Evolutionary conservation across 2,329 filamentous ascomycete species (phyloP).

Genomic region (Byssochlamys sp.): DNA sequence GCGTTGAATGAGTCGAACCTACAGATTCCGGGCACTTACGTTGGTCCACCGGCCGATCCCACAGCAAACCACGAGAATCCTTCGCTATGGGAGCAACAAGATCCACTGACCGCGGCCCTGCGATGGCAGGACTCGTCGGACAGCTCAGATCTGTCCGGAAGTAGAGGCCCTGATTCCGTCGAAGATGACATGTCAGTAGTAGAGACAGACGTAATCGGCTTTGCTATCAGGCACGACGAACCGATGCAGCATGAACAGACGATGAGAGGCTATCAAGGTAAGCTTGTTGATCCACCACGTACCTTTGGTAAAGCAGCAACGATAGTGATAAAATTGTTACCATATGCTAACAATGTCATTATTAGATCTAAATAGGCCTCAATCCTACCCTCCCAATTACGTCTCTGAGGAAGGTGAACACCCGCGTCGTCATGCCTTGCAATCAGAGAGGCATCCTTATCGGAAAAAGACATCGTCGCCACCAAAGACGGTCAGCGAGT

Average conservation of each 20-base stretch:
- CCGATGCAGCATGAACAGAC: background rate
- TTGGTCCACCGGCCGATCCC: background rate
- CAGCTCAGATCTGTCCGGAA: background rate
- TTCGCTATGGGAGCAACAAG: background rate
- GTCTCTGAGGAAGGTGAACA: background rate
- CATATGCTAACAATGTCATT: background rate
- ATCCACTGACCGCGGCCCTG: background rate
- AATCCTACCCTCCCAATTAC: background rate
- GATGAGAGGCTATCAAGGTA: background rate
- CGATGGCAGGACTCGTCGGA: background rate
- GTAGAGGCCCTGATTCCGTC: background rate
- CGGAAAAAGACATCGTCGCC: background rate
- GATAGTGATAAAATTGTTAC: background rate
- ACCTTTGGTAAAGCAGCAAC: background rate
- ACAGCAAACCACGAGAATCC: background rate
- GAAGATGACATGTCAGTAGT: background rate
- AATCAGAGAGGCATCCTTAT: background rate
- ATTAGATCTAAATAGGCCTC: background rate
- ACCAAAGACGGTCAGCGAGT: background rate
- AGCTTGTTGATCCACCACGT: background rate
- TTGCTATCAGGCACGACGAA: conserved; percentile 2
- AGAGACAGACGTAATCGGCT: background rate
- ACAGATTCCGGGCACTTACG: background rate
- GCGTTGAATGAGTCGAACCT: background rate
- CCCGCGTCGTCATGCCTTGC: background rate